A percentile compares a stretch with the other conserved stretches of the same genome.
These are phyloP conservation scores for Kalanchoe fedtschenkoi DNA, from an alignment of 164 flowering plant species.

Conservation along the genomic window DNA sequence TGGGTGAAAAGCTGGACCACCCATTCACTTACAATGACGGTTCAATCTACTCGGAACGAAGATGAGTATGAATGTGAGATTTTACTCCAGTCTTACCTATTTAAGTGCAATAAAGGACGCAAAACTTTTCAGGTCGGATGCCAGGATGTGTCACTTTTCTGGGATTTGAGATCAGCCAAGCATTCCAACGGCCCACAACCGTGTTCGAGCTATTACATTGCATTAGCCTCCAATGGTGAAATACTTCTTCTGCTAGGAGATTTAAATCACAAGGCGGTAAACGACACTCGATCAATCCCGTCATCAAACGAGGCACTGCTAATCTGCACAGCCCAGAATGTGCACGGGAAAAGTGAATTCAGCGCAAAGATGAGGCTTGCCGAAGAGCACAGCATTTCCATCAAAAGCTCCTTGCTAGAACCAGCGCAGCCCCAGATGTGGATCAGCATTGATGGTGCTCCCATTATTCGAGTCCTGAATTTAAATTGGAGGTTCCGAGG, in stretches of 20 bases:
- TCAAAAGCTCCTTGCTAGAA: not conserved
- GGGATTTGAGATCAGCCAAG: not conserved
- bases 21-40: not conserved
- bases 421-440: not conserved
- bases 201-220: not conserved
- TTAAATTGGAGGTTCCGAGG: constrained; percentile 3
- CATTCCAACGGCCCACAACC: not conserved
- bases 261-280: not conserved
- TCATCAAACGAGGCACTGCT: not conserved
- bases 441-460: not conserved
- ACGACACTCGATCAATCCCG: not conserved
- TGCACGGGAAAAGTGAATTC: not conserved
- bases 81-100: not conserved
- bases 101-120: not conserved
- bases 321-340: not conserved
- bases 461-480: not conserved
- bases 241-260: constrained; percentile 1
- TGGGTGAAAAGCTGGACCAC: not conserved
- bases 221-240: not conserved
- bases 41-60: not conserved
- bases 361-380: not conserved
- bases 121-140: not conserved
- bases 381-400: not conserved
- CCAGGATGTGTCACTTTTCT: not conserved
- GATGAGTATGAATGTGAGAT: not conserved